Percentiles rank a stretch among this genome's conserved stretches.
phyloP scores from a whole-genome alignment of 305 asterid species.

The Fraxinus albicans region DNA sequence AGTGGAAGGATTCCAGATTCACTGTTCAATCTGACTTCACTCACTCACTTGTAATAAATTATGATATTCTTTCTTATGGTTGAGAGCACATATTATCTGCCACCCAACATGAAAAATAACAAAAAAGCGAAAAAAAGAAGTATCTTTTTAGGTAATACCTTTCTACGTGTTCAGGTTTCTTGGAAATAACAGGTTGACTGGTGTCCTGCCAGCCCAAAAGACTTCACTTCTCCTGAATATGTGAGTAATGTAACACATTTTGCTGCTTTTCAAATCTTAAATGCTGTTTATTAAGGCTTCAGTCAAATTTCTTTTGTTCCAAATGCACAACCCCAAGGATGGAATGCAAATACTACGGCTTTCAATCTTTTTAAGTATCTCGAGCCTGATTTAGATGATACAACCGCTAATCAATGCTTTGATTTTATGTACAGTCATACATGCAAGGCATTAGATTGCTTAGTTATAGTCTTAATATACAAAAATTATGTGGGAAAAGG shows the following conservation, averaged over 20 bases:
- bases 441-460: not conserved
- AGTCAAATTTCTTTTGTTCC: not conserved
- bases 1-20: slow-evolving; percentile 39
- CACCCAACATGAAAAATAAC: not conserved
- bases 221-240: not conserved
- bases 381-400: not conserved
- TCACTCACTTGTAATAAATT: slow-evolving; percentile 34
- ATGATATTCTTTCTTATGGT: not conserved
- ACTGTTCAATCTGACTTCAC: slow-evolving; percentile 34
- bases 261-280: not conserved
- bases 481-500: not conserved
- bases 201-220: not conserved
- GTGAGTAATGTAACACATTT: not conserved
- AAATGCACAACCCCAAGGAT: not conserved
- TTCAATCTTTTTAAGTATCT: not conserved
- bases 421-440: not conserved
- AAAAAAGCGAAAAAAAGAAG: not conserved
- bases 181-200: not conserved
- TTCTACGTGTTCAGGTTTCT: not conserved
- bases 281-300: not conserved
- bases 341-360: not conserved
- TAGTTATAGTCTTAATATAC: not conserved
- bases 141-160: not conserved
- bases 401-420: not conserved
- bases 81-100: not conserved